A percentile compares a stretch with the other conserved stretches of the same genome.
These are phyloP conservation scores for Gautieria morchelliformis DNA, from an alignment of 768 basidiomycete species.

Conservation along the genomic window DNA sequence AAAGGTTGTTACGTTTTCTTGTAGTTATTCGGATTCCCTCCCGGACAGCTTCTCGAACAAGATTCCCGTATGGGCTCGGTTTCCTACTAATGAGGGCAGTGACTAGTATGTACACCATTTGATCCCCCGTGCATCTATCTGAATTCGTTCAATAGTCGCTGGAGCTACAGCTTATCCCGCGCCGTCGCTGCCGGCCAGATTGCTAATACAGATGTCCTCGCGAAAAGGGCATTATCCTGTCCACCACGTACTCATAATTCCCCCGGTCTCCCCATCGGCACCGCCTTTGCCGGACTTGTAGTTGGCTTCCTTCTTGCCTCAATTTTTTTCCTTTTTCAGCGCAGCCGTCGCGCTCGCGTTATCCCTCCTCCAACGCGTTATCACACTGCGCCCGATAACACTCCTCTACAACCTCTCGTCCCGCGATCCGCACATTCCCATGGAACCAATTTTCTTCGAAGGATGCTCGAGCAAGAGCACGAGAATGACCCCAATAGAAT, in stretches of 20 bases:
- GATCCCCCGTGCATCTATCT: background rate
- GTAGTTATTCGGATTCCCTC: background rate
- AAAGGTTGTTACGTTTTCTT: background rate
- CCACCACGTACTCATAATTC: background rate
- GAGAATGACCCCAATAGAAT: slow-evolving; percentile 6
- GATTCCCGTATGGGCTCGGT: slow-evolving; percentile 2
- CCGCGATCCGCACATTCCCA: slow-evolving; percentile 6
- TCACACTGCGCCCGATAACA: slow-evolving; percentile 9
- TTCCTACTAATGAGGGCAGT: slow-evolving; percentile 4
- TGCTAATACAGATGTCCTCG: background rate
- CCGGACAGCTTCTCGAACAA: background rate
- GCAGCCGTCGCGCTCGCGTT: slow-evolving; percentile 1
- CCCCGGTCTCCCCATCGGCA: slow-evolving; percentile 4
- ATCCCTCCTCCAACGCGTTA: slow-evolving; percentile 7
- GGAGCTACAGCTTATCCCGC: slow-evolving; percentile 7
- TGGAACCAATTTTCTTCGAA: slow-evolving; percentile 5
- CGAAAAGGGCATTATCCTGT: background rate
- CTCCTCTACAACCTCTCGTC: slow-evolving; percentile 2
- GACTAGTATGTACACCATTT: background rate
- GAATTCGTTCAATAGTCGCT: background rate
- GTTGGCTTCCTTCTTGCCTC: background rate
- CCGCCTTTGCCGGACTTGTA: slow-evolving; percentile 3
- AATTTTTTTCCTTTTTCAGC: background rate
- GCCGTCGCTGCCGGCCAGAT: background rate
- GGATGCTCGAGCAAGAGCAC: slow-evolving; percentile 6